Conservation (phyloP, 1,139 yeast species). For the Scheffersomyces cryptocercus region DNA sequence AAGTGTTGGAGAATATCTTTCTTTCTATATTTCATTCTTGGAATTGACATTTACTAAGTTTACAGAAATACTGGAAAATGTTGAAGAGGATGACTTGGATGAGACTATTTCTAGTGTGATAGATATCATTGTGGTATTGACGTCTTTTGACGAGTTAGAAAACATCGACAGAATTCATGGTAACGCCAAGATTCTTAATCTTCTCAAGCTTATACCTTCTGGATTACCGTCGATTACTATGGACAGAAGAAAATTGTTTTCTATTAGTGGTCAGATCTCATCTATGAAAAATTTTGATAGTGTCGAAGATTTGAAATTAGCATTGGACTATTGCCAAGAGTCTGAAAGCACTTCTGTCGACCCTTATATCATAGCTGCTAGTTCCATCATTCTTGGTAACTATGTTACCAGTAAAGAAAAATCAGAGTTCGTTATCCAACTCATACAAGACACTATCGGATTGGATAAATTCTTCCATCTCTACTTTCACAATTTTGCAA, state of each 20-base stretch:
- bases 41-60: conserved; percentile 1
- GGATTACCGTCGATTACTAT: conserved; percentile 9
- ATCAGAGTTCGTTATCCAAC: conserved; percentile 13
- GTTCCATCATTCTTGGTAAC: conserved; percentile 39
- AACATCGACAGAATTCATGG: conserved; percentile 7
- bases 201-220: conserved; percentile 7
- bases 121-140: conserved; percentile 15
- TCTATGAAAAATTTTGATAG: conserved; percentile 27
- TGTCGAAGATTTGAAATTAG: conserved; percentile 10
- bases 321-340: conserved; percentile 6
- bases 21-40: not conserved
- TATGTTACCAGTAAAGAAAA: conserved; percentile 24
- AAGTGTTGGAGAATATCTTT: conserved; percentile 1
- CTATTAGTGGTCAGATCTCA: conserved; percentile 37
- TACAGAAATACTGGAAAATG: conserved; percentile 7
- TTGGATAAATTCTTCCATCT: conserved; percentile 17
- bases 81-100: conserved; percentile 10
- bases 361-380: conserved; percentile 30
- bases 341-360: conserved; percentile 10
- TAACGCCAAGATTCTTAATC: conserved; percentile 6
- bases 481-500: conserved; percentile 20
- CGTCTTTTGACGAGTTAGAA: conserved; percentile 18
- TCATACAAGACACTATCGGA: conserved; percentile 11
- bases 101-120: conserved; percentile 12
- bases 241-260: conserved; percentile 33